A percentile compares a stretch with the other conserved stretches of the same genome.
Evolutionary conservation across 257 asterid genomes (phyloP).

Genomic region (Nicotiana noctiflora): DNA sequence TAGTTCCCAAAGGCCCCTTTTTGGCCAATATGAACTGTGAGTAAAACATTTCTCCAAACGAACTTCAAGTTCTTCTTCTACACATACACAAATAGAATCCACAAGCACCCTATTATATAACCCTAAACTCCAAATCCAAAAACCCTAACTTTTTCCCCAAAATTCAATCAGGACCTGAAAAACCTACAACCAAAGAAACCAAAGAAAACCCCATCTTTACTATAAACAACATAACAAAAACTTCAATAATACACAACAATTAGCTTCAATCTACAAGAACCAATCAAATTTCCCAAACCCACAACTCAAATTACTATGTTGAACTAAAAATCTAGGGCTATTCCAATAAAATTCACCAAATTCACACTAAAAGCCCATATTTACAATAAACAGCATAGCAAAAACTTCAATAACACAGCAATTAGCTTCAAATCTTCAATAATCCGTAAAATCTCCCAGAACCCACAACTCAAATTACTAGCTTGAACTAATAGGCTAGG

Average conservation of each 20-base stretch:
- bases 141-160: slow-evolving; percentile 9
- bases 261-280: not conserved
- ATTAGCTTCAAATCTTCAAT: slow-evolving; percentile 1
- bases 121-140: not conserved
- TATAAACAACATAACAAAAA: not conserved
- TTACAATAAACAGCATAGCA: not conserved
- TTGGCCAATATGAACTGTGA: slow-evolving; percentile 95
- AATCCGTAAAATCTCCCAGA: not conserved
- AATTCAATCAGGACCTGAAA: slow-evolving; percentile 10
- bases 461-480: not conserved
- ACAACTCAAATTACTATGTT: not conserved
- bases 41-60: slow-evolving; percentile 60
- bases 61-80: not conserved
- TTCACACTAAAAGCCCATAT: not conserved
- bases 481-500: not conserved
- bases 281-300: not conserved
- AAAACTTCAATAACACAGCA: not conserved
- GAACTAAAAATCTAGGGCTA: not conserved
- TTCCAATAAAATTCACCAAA: slow-evolving; percentile 4
- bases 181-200: not conserved
- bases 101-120: not conserved
- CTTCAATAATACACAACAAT: not conserved
- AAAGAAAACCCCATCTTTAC: slow-evolving; percentile 3
- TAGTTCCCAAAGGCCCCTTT: slow-evolving; percentile 96
- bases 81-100: not conserved